phyloP scores from a whole-genome alignment of 495 filamentous ascomycete genomes.

The Penicillium verhagenii region DNA sequence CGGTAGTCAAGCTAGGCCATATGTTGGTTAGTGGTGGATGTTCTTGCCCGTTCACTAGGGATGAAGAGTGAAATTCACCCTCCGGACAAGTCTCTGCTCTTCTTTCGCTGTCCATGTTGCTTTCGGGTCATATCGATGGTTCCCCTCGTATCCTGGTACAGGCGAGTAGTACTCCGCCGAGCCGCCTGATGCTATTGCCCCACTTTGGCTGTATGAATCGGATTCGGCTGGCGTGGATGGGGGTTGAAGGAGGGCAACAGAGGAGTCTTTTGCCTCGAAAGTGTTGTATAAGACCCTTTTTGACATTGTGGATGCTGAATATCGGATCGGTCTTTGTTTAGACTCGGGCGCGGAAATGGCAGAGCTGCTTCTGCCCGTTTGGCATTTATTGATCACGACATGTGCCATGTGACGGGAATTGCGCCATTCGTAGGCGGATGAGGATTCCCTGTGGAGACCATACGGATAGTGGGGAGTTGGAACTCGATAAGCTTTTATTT shows the following conservation, averaged over 20 bases:
- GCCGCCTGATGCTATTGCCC: not conserved
- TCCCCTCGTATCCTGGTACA: not conserved
- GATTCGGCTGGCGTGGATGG: not conserved
- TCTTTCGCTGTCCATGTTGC: not conserved
- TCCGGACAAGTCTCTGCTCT: not conserved
- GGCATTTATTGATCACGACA: not conserved
- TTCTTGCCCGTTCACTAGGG: too few species aligned
- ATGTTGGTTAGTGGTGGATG: too few species aligned
- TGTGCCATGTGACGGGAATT: not conserved
- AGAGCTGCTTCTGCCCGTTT: not conserved
- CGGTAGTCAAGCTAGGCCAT: not conserved
- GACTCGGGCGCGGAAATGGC: not conserved
- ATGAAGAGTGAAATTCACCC: too few species aligned
- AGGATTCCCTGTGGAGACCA: not conserved
- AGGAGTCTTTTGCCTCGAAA: not conserved
- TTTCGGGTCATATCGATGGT: not conserved
- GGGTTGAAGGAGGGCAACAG: not conserved
- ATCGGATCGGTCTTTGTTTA: too few species aligned
- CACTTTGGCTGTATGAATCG: not conserved
- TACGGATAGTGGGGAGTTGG: not conserved
- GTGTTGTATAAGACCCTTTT: not conserved
- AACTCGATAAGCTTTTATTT: not conserved
- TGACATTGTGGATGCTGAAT: not conserved
- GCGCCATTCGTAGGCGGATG: not conserved
- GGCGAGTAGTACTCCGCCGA: not conserved